phyloP scores from a whole-genome alignment of 306 rosid genomes.

The Purshia tridentata region DNA sequence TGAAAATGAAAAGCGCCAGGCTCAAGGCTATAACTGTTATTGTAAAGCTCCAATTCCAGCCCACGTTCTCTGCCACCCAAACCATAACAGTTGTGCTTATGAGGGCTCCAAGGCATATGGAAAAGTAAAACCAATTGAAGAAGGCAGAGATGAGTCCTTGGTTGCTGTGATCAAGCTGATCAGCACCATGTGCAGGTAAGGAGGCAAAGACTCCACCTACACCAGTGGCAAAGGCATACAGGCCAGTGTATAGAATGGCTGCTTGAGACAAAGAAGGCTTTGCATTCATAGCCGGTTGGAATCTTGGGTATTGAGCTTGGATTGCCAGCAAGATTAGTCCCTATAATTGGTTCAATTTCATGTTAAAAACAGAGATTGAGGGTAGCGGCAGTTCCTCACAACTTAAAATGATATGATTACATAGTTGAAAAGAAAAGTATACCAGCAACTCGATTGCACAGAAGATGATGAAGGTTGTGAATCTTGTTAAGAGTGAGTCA shows the following conservation, averaged over 20 bases:
- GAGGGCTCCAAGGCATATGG: slow-evolving; percentile 27
- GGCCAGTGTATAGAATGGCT: slow-evolving; percentile 30
- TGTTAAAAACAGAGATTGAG: too few relatives aligned
- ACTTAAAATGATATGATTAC: too few relatives aligned
- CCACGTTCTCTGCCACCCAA: slow-evolving; percentile 39
- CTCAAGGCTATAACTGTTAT: slow-evolving; percentile 21
- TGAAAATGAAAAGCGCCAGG: slow-evolving; percentile 23
- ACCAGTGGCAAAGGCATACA: slow-evolving; percentile 31
- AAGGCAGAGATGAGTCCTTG: slow-evolving; percentile 33
- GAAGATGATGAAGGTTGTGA: slow-evolving; percentile 29
- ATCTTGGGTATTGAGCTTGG: slow-evolving; percentile 27
- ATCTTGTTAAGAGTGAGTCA: slow-evolving; percentile 42
- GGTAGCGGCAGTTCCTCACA: too few relatives aligned
- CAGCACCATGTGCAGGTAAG: slow-evolving; percentile 47
- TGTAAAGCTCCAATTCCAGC: slow-evolving; percentile 33
- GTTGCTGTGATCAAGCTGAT: slow-evolving; percentile 36
- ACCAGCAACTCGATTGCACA: slow-evolving; percentile 27
- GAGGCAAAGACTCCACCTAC: slow-evolving; percentile 36
- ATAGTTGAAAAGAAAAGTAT: background rate
- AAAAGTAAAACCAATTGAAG: slow-evolving; percentile 48
- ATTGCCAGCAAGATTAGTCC: slow-evolving; percentile 31
- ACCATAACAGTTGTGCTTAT: slow-evolving; percentile 35
- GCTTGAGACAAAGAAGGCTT: slow-evolving; percentile 21
- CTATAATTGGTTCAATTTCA: slow-evolving; percentile 12
- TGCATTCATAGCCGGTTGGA: slow-evolving; percentile 1